Conservation (phyloP, 108 stramenopile species). For the Parietichytrium sp. region DNA sequence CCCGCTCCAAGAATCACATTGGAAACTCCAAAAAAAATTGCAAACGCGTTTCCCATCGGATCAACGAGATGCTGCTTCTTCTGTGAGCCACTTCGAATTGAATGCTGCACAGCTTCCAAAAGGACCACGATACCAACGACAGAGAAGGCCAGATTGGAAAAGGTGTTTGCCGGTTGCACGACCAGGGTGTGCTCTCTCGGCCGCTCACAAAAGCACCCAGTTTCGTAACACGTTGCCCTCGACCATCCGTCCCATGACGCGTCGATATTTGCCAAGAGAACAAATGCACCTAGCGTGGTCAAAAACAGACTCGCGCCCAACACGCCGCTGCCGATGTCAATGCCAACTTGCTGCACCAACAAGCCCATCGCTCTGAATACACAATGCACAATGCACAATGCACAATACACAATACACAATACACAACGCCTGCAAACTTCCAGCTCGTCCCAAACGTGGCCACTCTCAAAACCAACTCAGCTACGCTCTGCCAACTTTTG, state of each 20-base stretch:
- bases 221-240: not conserved
- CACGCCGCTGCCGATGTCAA: too few relatives aligned
- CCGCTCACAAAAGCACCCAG: not conserved
- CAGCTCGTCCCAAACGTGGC: too few relatives aligned
- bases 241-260: not conserved
- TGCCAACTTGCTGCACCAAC: too few relatives aligned
- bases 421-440: too few relatives aligned
- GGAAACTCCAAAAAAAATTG: not conserved
- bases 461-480: too few relatives aligned
- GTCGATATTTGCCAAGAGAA: not conserved
- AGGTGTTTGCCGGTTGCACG: not conserved
- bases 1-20: not conserved
- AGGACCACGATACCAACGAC: not conserved
- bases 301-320: not conserved
- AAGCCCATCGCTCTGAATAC: too few relatives aligned
- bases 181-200: not conserved
- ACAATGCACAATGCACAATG: too few relatives aligned
- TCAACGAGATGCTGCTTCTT: not conserved
- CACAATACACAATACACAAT: too few relatives aligned
- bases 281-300: not conserved
- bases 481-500: too few relatives aligned
- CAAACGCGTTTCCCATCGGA: not conserved
- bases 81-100: not conserved
- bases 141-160: not conserved
- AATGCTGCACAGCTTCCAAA: not conserved